Evolutionary conservation across 1,139 yeast species (phyloP).

Genomic region (Fermentozyma sake): DNA sequence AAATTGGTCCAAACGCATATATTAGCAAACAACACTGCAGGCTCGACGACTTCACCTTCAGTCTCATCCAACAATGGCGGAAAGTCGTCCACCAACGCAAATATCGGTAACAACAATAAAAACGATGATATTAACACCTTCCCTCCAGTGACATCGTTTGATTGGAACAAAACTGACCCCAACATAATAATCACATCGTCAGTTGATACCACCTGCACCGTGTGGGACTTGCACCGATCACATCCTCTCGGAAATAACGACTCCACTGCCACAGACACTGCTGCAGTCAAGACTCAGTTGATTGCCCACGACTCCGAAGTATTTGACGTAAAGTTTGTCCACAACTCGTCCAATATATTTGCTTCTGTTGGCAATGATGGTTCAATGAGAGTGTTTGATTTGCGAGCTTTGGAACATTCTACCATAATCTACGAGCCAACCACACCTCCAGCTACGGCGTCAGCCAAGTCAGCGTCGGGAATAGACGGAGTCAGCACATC

Average conservation of each 20-base stretch:
- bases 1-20: conserved; percentile 37
- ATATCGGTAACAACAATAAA: conserved; percentile 1
- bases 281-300: conserved; percentile 84
- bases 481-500: background rate
- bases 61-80: conserved; percentile 1
- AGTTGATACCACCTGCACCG: conserved; percentile 94
- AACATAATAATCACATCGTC: conserved; percentile 76
- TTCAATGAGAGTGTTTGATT: conserved; percentile 85
- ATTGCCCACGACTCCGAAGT: conserved; percentile 97
- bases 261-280: conserved; percentile 38
- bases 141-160: conserved; percentile 89
- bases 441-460: conserved; percentile 23
- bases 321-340: conserved; percentile 82
- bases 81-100: too few relatives aligned
- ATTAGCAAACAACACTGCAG: conserved; percentile 37
- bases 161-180: conserved; percentile 80
- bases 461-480: background rate
- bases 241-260: conserved; percentile 11
- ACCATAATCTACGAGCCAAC: conserved; percentile 82
- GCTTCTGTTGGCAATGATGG: conserved; percentile 97
- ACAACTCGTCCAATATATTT: conserved; percentile 72
- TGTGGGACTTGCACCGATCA: conserved; percentile 73
- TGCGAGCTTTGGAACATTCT: conserved; percentile 85
- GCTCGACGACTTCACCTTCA: conserved; percentile 6
- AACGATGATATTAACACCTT: conserved; percentile 42